A percentile compares a stretch with the other conserved stretches of the same genome.
phyloP scores from a whole-genome alignment of 1,284 basidiomycete genomes.

The Exsudoporus floridanus region DNA sequence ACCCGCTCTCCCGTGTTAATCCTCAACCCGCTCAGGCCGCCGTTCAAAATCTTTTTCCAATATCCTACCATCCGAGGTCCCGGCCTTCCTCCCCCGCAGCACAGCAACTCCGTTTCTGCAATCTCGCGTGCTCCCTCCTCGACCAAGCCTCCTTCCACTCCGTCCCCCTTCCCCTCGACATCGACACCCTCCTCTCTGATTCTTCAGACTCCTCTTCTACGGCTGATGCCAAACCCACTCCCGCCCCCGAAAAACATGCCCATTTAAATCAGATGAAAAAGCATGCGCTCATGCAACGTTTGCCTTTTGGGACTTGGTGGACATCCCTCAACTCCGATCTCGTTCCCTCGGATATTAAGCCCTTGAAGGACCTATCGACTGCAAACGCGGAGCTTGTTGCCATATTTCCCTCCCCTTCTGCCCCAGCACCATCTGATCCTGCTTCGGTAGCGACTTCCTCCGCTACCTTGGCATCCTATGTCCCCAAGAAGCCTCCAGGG shows the following conservation, averaged over 20 bases:
- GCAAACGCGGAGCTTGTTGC: conserved; percentile 74
- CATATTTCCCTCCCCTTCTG: conserved; percentile 61
- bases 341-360: conserved; percentile 36
- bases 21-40: conserved; percentile 46
- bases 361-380: conserved; percentile 52
- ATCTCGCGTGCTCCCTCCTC: conserved; percentile 66
- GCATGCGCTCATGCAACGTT: conserved; percentile 74
- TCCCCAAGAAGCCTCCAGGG: conserved; percentile 41
- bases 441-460: conserved; percentile 17
- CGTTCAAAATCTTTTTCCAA: conserved; percentile 63
- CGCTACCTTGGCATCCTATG: conserved; percentile 45
- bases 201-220: conserved; percentile 27
- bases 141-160: conserved; percentile 61
- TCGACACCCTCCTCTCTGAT: conserved; percentile 45
- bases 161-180: conserved; percentile 45
- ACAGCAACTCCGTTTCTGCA: conserved; percentile 72
- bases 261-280: conserved; percentile 39
- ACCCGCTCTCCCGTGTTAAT: conserved; percentile 9
- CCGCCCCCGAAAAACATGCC: conserved; percentile 23
- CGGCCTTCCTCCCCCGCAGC: conserved; percentile 58
- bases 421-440: conserved; percentile 30
- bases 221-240: conserved; percentile 25
- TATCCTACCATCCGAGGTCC: conserved; percentile 63
- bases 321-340: conserved; percentile 62
- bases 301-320: conserved; percentile 76